phyloP scores from a whole-genome alignment of 2,329 filamentous ascomycete genomes.

The Colletotrichum chrysophilum region DNA sequence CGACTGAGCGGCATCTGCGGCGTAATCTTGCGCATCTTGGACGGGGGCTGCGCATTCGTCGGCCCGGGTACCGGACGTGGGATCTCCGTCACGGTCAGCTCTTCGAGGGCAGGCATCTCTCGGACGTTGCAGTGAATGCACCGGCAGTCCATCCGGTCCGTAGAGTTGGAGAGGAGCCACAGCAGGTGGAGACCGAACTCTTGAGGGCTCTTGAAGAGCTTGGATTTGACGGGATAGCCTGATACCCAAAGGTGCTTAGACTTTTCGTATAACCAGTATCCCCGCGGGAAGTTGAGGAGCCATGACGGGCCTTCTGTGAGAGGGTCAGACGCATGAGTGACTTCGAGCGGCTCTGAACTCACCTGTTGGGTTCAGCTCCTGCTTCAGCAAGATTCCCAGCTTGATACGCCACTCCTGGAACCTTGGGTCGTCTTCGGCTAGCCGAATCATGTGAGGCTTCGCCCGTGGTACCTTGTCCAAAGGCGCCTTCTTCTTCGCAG shows the following conservation, averaged over 20 bases:
- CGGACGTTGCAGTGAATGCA: slow-evolving; percentile 53
- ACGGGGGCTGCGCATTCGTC: slow-evolving; percentile 21
- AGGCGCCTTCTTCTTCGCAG: slow-evolving; percentile 36
- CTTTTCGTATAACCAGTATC: slow-evolving; percentile 53
- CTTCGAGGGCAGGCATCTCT: slow-evolving; percentile 16
- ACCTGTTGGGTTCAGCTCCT: slow-evolving; percentile 42
- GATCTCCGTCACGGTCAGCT: slow-evolving; percentile 3
- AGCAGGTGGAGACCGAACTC: slow-evolving; percentile 58
- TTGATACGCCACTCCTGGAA: slow-evolving; percentile 52
- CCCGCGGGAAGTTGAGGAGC: slow-evolving; percentile 49
- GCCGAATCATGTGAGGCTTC: slow-evolving; percentile 48
- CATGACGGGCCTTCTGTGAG: slow-evolving; percentile 45
- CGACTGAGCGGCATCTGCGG: neutral
- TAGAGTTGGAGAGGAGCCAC: slow-evolving; percentile 55
- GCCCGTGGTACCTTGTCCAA: slow-evolving; percentile 40
- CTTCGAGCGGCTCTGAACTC: slow-evolving; percentile 27
- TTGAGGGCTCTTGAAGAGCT: slow-evolving; percentile 56
- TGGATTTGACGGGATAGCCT: slow-evolving; percentile 52
- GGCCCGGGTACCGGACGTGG: neutral
- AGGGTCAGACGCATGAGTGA: slow-evolving; percentile 35
- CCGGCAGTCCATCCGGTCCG: slow-evolving; percentile 54
- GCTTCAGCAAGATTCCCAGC: slow-evolving; percentile 49
- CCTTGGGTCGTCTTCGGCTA: slow-evolving; percentile 47
- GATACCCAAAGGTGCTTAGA: slow-evolving; percentile 56
- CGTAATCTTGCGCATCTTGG: slow-evolving; percentile 19